phyloP scores from a whole-genome alignment of 2,329 filamentous ascomycete species.

The Penicillium palitans region DNA sequence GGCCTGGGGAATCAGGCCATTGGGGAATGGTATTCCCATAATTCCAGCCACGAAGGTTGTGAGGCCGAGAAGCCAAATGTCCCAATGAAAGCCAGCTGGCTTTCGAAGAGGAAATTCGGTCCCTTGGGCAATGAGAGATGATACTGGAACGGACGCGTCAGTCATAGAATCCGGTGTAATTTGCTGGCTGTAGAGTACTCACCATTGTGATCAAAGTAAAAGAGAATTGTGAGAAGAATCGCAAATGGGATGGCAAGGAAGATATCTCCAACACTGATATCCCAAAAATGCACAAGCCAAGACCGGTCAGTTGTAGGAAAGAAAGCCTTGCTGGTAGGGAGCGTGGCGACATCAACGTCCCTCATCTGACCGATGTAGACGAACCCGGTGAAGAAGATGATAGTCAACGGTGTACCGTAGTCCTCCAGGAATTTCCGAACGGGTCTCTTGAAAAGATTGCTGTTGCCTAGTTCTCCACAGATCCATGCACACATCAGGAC shows the following conservation, averaged over 20 bases:
- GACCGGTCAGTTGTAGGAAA: conserved; percentile 69
- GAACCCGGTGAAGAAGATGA: conserved; percentile 88
- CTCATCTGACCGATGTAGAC: conserved; percentile 82
- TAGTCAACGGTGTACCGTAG: conserved; percentile 79
- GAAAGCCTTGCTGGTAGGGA: conserved; percentile 77
- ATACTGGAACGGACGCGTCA: conserved; percentile 55
- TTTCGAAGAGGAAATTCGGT: conserved; percentile 80
- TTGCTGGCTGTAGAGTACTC: conserved; percentile 24
- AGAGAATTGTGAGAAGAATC: conserved; percentile 76
- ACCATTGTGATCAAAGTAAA: conserved; percentile 91
- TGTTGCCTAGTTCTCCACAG: conserved; percentile 69
- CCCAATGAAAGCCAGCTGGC: conserved; percentile 83
- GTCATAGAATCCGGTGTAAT: background rate
- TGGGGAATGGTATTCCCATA: conserved; percentile 76
- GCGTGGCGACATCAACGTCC: conserved; percentile 65
- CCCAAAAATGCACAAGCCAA: conserved; percentile 83
- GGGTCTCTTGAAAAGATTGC: conserved; percentile 71
- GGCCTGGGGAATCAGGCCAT: conserved; percentile 79
- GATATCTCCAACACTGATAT: conserved; percentile 68
- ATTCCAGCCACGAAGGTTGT: conserved; percentile 75
- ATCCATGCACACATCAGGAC: conserved; percentile 76
- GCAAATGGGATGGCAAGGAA: conserved; percentile 89
- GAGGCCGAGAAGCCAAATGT: conserved; percentile 75
- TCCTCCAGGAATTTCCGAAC: conserved; percentile 83
- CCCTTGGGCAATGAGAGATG: conserved; percentile 77